These are phyloP conservation scores for Ramalina intermedia DNA, from an alignment of 495 filamentous ascomycete species.

Conservation along the genomic window DNA sequence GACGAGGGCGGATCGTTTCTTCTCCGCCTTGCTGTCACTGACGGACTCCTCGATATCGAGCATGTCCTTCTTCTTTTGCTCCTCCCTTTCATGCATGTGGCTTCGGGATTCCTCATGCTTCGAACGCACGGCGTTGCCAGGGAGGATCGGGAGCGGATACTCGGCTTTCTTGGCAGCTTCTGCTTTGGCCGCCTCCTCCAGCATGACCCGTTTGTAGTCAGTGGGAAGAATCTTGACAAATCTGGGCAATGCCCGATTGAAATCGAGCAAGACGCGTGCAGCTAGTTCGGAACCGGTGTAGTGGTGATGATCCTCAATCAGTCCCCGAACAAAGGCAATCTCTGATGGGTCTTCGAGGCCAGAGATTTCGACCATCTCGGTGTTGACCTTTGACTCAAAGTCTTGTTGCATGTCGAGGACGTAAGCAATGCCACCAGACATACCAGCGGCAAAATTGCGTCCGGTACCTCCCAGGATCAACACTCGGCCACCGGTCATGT, in stretches of 20 bases:
- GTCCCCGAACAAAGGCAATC: conserved; percentile 82
- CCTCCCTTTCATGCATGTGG: conserved; percentile 41
- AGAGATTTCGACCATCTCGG: conserved; percentile 95
- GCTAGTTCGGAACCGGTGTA: conserved; percentile 97
- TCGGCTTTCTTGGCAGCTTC: conserved; percentile 73
- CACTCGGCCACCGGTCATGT: conserved; percentile 97
- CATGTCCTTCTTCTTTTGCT: conserved; percentile 62
- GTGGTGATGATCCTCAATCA: conserved; percentile 97
- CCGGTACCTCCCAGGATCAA: conserved; percentile 82
- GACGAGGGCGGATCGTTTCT: conserved; percentile 85
- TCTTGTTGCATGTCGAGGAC: conserved; percentile 85
- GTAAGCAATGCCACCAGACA: conserved; percentile 98
- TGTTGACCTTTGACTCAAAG: conserved; percentile 90
- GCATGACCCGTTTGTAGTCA: conserved; percentile 92
- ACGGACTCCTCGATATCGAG: conserved; percentile 94
- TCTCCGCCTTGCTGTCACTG: conserved; percentile 69
- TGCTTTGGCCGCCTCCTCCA: conserved; percentile 73
- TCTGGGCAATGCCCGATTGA: conserved; percentile 78
- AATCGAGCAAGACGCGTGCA: conserved; percentile 91
- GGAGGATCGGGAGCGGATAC: conserved; percentile 67
- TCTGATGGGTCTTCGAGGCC: conserved; percentile 77
- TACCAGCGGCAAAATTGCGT: conserved; percentile 98
- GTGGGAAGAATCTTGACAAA: conserved; percentile 92
- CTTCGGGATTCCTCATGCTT: conserved; percentile 42
- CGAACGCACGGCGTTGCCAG: conserved; percentile 26